A percentile compares a stretch with the other conserved stretches of the same genome.
These are phyloP conservation scores for Raddia guianensis DNA, from an alignment of 176 grass and related monocot species.

Conservation along the genomic window DNA sequence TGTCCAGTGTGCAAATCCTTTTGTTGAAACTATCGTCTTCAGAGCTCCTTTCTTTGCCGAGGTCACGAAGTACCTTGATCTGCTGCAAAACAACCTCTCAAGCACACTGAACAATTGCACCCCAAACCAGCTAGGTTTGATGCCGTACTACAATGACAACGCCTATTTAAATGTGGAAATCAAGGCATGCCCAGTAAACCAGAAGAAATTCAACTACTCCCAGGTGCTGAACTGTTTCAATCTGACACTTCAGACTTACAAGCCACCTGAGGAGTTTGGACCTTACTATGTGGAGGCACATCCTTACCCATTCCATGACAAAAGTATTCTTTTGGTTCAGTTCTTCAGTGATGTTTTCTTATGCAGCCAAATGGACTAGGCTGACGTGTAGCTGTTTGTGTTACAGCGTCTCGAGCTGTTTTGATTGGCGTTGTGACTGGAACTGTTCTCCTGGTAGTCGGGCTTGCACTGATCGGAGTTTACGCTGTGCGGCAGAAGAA, in stretches of 20 bases:
- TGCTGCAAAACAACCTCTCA: not conserved
- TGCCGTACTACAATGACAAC: not conserved
- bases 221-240: constrained; percentile 59
- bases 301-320: constrained; percentile 44
- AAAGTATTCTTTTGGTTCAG: constrained; percentile 16
- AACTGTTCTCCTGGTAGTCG: constrained; percentile 40
- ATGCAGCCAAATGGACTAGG: not conserved
- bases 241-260: constrained; percentile 53
- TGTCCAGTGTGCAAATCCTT: constrained; percentile 59
- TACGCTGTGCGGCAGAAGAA: constrained; percentile 61
- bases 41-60: constrained; percentile 60
- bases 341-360: not conserved
- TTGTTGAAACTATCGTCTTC: constrained; percentile 58
- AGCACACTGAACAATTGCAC: constrained; percentile 10
- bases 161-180: constrained; percentile 51
- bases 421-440: constrained; percentile 56
- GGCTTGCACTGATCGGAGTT: constrained; percentile 43
- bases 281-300: constrained; percentile 52
- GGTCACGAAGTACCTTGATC: not conserved
- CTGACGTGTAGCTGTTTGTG: constrained; percentile 12
- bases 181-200: constrained; percentile 47
- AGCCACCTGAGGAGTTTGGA: constrained; percentile 43
- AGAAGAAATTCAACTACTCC: constrained; percentile 51
- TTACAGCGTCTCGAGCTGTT: constrained; percentile 48
- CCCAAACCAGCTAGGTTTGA: constrained; percentile 21